These are phyloP conservation scores for Kuraishia ogatae DNA, from an alignment of 805 yeast genomes.

Conservation along the genomic window DNA sequence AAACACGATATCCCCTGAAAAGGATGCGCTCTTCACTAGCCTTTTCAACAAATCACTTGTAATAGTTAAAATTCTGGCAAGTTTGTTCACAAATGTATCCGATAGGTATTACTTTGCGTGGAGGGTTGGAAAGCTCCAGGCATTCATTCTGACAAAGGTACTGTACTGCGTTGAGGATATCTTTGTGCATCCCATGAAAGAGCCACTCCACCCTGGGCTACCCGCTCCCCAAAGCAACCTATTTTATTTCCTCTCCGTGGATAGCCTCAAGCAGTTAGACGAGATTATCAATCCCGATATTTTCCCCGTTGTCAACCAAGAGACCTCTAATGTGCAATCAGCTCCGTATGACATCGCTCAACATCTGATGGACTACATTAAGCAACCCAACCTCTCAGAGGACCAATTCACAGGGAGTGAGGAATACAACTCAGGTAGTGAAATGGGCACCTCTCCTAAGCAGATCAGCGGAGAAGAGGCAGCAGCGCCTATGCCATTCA, in stretches of 20 bases:
- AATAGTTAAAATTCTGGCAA: neutral
- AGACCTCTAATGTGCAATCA: neutral
- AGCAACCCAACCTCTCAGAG: neutral
- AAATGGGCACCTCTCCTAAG: neutral
- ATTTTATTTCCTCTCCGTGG: neutral
- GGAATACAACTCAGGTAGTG: neutral
- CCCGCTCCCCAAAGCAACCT: neutral
- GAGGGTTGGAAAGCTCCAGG: neutral
- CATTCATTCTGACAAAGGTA: neutral
- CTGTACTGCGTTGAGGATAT: neutral
- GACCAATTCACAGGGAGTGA: neutral
- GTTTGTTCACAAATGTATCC: neutral
- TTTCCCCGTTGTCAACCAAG: neutral
- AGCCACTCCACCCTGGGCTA: neutral
- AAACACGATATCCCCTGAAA: neutral
- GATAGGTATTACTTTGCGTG: conserved; percentile 1
- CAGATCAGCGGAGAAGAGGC: neutral
- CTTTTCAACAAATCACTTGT: neutral
- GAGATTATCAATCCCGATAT: neutral
- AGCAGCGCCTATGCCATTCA: neutral
- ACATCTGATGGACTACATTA: neutral
- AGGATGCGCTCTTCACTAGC: neutral
- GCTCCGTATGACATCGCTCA: neutral
- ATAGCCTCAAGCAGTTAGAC: neutral
- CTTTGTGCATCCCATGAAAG: neutral